Conservation (phyloP, 2,329 filamentous ascomycete species). For the Botryosphaeria dothidea region DNA sequence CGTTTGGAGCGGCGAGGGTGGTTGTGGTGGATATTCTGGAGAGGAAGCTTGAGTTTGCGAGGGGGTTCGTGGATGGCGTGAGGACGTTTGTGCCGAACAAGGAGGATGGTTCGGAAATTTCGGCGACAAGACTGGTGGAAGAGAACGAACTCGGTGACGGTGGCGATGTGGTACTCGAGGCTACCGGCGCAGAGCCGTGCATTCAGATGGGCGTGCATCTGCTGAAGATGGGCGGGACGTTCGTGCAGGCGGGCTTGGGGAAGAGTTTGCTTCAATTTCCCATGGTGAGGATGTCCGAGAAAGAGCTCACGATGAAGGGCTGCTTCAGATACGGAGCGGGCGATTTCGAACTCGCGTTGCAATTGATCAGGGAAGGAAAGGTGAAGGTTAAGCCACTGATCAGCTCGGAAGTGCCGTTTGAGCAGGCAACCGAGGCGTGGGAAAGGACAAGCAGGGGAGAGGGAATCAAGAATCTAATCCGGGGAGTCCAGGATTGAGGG, state of each 20-base stretch:
- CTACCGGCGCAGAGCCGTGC: conserved; percentile 28
- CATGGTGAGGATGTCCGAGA: conserved; percentile 15
- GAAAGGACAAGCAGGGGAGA: conserved; percentile 33
- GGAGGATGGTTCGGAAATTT: background rate
- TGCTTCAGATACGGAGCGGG: conserved; percentile 35
- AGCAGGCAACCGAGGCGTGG: conserved; percentile 33
- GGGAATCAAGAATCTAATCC: conserved; percentile 37
- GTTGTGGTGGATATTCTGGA: conserved; percentile 79
- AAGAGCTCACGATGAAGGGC: conserved; percentile 29
- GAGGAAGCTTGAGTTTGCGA: conserved; percentile 73
- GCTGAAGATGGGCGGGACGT: conserved; percentile 24
- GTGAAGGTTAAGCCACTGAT: conserved; percentile 32
- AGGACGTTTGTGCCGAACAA: conserved; percentile 20
- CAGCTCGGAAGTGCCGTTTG: conserved; percentile 32
- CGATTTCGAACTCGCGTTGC: conserved; percentile 34
- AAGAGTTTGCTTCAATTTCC: background rate
- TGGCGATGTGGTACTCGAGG: conserved; percentile 28
- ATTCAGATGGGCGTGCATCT: conserved; percentile 24
- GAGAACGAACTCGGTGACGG: conserved; percentile 21
- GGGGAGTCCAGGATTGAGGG: conserved; percentile 27
- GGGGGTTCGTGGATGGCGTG: conserved; percentile 57
- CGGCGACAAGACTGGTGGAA: conserved; percentile 18
- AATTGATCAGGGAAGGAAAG: conserved; percentile 26
- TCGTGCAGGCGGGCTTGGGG: conserved; percentile 30
- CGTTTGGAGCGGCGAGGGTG: conserved; percentile 75